Evolutionary conservation across 164 flowering plant genomes (phyloP).

Genomic region (Buxus sempervirens): DNA sequence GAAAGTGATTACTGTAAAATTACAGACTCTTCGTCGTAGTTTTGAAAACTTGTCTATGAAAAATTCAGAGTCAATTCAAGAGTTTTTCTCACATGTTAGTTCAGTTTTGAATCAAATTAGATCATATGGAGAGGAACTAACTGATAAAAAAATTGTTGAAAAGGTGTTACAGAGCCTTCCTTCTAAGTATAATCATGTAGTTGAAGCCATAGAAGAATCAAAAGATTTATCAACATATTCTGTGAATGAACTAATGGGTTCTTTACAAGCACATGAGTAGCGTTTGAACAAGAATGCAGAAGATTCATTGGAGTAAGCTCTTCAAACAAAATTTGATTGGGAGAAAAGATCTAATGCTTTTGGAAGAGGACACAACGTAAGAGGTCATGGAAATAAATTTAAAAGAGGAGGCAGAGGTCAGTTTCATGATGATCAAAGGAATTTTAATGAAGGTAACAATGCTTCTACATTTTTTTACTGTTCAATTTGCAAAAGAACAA

Average conservation of each 20-base stretch:
- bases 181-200: constrained; percentile 14
- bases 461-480: no score
- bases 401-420: no score
- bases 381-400: no score
- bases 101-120: constrained; percentile 6
- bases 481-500: no score
- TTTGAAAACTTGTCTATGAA: constrained; percentile 9
- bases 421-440: no score
- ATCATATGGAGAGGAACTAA: neutral
- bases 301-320: constrained; percentile 1
- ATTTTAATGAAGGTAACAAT: no score
- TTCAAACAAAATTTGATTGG: neutral
- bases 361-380: no score
- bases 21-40: constrained; percentile 7
- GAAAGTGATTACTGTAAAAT: constrained; percentile 1
- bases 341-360: no score
- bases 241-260: constrained; percentile 8
- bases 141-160: constrained; percentile 11
- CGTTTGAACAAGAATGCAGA: neutral
- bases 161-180: constrained; percentile 7
- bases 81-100: neutral
- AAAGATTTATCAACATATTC: constrained; percentile 5
- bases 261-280: constrained; percentile 4
- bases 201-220: constrained; percentile 6
- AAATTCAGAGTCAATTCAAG: neutral